These are phyloP conservation scores for Suaeda aralocaspica DNA, from an alignment of 148 eudicot species.

Conservation along the genomic window DNA sequence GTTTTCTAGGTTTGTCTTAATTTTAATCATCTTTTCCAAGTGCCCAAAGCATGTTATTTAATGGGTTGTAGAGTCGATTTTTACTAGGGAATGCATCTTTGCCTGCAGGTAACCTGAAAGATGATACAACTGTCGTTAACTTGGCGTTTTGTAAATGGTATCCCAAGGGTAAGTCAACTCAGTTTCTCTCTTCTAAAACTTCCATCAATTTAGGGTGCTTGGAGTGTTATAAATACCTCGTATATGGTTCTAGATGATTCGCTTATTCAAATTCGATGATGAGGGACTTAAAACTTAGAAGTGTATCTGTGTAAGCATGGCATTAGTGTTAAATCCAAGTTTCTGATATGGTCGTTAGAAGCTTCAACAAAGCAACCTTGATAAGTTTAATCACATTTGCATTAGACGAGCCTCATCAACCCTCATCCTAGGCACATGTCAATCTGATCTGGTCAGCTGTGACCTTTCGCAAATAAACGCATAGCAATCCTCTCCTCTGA, in stretches of 20 bases:
- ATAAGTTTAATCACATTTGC: not conserved
- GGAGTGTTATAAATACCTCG: slow-evolving; percentile 1
- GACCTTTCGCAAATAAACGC: not conserved
- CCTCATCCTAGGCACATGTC: not conserved
- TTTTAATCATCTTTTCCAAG: not conserved
- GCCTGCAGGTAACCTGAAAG: slow-evolving; percentile 47
- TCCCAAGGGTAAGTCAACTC: slow-evolving; percentile 42
- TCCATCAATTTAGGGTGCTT: not conserved
- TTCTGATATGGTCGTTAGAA: not conserved
- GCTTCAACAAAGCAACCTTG: slow-evolving; percentile 2
- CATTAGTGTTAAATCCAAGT: not conserved
- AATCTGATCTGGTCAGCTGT: not conserved
- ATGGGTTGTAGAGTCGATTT: not conserved
- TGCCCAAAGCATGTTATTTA: not conserved
- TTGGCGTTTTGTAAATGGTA: slow-evolving; percentile 64
- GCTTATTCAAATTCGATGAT: not conserved
- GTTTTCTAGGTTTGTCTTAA: not conserved
- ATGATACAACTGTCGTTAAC: slow-evolving; percentile 41
- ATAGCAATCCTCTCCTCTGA: too few relatives aligned
- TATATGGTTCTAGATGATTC: not conserved
- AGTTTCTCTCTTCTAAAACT: not conserved
- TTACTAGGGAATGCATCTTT: not conserved
- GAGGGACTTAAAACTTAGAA: too few relatives aligned
- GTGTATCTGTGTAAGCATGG: too few relatives aligned
- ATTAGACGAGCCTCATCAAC: not conserved